Percentiles rank a stretch among this genome's conserved stretches.
phyloP scores from a whole-genome alignment of 2,329 filamentous ascomycete species.

The Neofusicoccum ribis region DNA sequence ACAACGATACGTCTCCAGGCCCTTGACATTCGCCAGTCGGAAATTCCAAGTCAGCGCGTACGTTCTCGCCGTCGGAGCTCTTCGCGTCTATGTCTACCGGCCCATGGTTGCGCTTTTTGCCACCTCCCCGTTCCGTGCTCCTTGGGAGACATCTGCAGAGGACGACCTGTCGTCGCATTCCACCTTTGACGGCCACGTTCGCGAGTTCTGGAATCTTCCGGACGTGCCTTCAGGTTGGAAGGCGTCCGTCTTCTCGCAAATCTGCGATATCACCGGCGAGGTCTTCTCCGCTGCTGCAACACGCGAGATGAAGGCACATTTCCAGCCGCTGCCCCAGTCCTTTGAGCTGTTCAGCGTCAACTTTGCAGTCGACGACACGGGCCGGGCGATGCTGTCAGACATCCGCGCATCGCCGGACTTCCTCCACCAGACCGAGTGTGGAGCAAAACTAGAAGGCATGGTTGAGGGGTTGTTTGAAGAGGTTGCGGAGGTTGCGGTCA shows the following conservation, averaged over 20 bases:
- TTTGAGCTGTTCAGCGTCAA: constrained; percentile 94
- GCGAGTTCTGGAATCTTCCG: constrained; percentile 71
- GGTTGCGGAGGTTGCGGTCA: constrained; percentile 67
- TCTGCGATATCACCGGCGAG: constrained; percentile 71
- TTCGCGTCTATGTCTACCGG: constrained; percentile 82
- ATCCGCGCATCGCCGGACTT: background rate
- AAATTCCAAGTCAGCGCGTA: constrained; percentile 98
- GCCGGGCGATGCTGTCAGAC: constrained; percentile 1
- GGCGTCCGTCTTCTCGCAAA: constrained; percentile 66
- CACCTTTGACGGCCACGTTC: constrained; percentile 63
- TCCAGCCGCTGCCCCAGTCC: constrained; percentile 81
- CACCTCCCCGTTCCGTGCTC: constrained; percentile 67
- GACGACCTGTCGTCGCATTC: constrained; percentile 26
- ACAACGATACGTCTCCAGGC: constrained; percentile 89
- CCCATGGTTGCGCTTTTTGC: constrained; percentile 95
- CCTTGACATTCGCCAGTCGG: constrained; percentile 71
- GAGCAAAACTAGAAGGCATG: constrained; percentile 68
- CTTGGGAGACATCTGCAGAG: constrained; percentile 46
- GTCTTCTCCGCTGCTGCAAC: constrained; percentile 79
- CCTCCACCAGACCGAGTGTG: constrained; percentile 44
- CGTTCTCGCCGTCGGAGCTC: constrained; percentile 74
- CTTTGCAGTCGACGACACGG: constrained; percentile 63
- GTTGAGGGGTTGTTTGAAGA: constrained; percentile 76
- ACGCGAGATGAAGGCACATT: constrained; percentile 79
- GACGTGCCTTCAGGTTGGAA: constrained; percentile 49